These are phyloP conservation scores for Blastomyces parvus DNA, from an alignment of 2,329 filamentous ascomycete species.

Conservation along the genomic window DNA sequence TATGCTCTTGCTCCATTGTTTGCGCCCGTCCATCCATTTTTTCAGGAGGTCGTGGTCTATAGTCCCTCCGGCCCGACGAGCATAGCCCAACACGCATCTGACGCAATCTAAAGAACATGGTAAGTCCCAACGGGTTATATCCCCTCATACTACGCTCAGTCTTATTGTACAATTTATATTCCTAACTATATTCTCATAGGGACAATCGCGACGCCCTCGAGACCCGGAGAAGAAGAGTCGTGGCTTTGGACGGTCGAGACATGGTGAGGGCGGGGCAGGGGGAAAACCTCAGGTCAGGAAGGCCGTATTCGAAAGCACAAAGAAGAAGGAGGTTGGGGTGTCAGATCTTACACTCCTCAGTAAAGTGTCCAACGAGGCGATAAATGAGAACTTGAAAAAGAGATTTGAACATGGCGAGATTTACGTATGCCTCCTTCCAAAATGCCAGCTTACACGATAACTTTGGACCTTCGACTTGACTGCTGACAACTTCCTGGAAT, in stretches of 20 bases:
- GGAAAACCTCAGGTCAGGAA: constrained; percentile 72
- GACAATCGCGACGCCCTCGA: constrained; percentile 36
- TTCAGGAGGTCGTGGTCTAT: background rate
- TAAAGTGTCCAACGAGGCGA: constrained; percentile 98
- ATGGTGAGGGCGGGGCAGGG: constrained; percentile 35
- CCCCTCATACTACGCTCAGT: background rate
- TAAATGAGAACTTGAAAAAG: constrained; percentile 98
- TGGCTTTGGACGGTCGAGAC: constrained; percentile 34
- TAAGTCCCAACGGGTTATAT: background rate
- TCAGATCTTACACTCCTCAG: constrained; percentile 95
- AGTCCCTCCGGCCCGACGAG: background rate
- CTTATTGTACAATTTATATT: background rate
- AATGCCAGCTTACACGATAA: background rate
- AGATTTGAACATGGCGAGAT: constrained; percentile 96
- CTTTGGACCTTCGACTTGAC: background rate
- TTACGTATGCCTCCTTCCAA: constrained; percentile 50
- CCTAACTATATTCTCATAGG: constrained; percentile 20
- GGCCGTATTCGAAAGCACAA: constrained; percentile 86
- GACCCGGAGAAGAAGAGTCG: constrained; percentile 37
- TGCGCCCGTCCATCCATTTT: background rate
- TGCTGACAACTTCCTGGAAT: constrained; percentile 12
- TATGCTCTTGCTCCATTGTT: background rate
- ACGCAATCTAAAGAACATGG: constrained; percentile 1
- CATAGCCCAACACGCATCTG: background rate
- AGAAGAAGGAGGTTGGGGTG: constrained; percentile 99